Base-by-base conservation (phyloP, 2,329 filamentous ascomycete species). In the Nemania serpens region DNA sequence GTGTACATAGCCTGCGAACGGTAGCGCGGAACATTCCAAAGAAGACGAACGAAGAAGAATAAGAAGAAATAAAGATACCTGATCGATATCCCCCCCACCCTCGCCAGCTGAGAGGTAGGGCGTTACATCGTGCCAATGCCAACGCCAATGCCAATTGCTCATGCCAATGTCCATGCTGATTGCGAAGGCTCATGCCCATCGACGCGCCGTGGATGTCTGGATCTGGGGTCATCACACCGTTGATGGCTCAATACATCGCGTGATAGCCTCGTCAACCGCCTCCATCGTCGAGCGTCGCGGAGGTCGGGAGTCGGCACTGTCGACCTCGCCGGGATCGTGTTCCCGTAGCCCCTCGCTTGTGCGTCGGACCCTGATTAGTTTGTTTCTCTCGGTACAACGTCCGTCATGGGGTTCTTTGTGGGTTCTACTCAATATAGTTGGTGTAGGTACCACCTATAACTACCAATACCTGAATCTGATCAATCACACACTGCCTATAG, bases 321-420 rank as follows among this genome's bases (percentile, higher is more conserved):
- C 11, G 43, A 50, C 53, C 37, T 56, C 29, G 43, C 57, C 61
- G 53, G 61, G 45, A 63, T 50, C 41, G 43, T 54, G 52, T 59
- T 41, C n/a, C 55, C 58, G 55, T 61, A 55, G 54, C 48, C 41
- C 52, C 54, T 63, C 52, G 56, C 56, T 60, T 59, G 56, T 60
- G 48, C 48, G 48, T 54, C 42, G 61, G 61, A 53, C 60, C 56
- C 49, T 60, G 54, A 60, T 51, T 46, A 49, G 36, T 34, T 3
- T n/a, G n/a, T n/a, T 50, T 59, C 36, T 34, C 20, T 47, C 29
- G 43, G 33, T 56, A 59, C 55, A 39, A 62, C 61, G 48, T 64
- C 53, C n/a, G 59, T 59, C 59, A 62, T 64, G 62, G 62, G 39
- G n/a, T n/a, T n/a, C n/a, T n/a, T n/a, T n/a, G n/a, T n/a, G n/a